These are phyloP conservation scores for Castanea mollissima DNA, from an alignment of 306 rosid species.

Conservation along the genomic window DNA sequence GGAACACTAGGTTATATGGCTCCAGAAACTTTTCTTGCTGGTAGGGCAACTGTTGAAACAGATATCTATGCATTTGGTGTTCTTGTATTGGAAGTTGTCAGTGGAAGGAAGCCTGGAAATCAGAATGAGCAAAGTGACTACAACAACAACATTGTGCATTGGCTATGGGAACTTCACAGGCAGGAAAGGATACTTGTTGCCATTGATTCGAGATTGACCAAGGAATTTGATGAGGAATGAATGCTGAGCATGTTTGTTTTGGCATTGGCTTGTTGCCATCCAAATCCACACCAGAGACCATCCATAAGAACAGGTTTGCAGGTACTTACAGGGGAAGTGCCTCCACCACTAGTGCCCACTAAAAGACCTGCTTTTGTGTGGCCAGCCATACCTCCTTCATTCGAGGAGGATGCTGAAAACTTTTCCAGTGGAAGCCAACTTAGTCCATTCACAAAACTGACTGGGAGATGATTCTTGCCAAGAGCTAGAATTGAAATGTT, in stretches of 20 bases:
- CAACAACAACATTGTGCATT: conserved; percentile 49
- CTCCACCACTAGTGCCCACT: conserved; percentile 44
- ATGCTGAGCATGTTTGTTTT: conserved; percentile 36
- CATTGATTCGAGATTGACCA: conserved; percentile 40
- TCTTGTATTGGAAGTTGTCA: conserved; percentile 55
- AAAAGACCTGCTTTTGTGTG: conserved; percentile 65
- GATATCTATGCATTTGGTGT: conserved; percentile 78
- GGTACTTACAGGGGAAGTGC: conserved; percentile 55
- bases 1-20: conserved; percentile 89
- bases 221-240: conserved; percentile 15
- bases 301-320: conserved; percentile 52
- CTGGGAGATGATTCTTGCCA: conserved; percentile 39
- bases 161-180: conserved; percentile 66
- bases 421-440: conserved; percentile 9
- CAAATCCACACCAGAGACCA: conserved; percentile 64
- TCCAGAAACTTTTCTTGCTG: conserved; percentile 59
- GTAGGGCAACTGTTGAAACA: conserved; percentile 68
- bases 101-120: conserved; percentile 57
- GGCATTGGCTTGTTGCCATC: conserved; percentile 84
- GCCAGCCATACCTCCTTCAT: conserved; percentile 57
- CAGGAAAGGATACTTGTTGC: conserved; percentile 32
- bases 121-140: conserved; percentile 33
- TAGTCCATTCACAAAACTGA: conserved; percentile 32
- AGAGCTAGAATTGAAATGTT: too few relatives aligned
- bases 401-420: conserved; percentile 23